phyloP scores from a whole-genome alignment of 2,329 filamentous ascomycete genomes.

The Stagonosporopsis tanaceti region DNA sequence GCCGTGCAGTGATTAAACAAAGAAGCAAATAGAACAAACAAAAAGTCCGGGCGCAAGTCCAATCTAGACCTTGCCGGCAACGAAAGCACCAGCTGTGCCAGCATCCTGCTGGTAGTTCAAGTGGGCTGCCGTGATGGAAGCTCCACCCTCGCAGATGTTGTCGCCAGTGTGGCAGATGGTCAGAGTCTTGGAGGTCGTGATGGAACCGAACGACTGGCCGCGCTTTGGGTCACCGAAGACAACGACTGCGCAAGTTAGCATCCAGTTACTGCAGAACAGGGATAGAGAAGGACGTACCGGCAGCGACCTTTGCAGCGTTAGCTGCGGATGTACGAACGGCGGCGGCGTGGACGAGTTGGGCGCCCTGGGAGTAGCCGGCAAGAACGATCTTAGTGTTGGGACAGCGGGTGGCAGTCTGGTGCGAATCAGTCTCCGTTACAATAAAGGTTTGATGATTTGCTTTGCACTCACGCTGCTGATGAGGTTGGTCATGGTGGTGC shows the following conservation, averaged over 20 bases:
- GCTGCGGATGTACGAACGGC: slow-evolving; percentile 34
- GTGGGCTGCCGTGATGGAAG: slow-evolving; percentile 21
- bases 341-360: slow-evolving; percentile 54
- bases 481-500: slow-evolving; percentile 51
- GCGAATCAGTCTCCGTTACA: neutral
- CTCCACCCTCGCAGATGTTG: slow-evolving; percentile 34
- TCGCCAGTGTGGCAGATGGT: slow-evolving; percentile 44
- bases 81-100: slow-evolving; percentile 21
- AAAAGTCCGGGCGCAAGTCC: too few relatives aligned
- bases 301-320: slow-evolving; percentile 24
- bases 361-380: slow-evolving; percentile 43
- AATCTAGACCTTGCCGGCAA: slow-evolving; percentile 18
- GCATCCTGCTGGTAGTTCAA: slow-evolving; percentile 28
- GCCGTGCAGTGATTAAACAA: neutral
- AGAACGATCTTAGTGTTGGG: slow-evolving; percentile 34
- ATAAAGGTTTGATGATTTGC: neutral
- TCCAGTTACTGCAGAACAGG: neutral
- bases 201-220: slow-evolving; percentile 35
- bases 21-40: neutral
- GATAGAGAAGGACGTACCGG: slow-evolving; percentile 16
- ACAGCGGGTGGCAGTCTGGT: slow-evolving; percentile 24
- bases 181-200: slow-evolving; percentile 31
- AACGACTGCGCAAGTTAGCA: slow-evolving; percentile 26
- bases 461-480: slow-evolving; percentile 37
- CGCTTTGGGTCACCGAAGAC: slow-evolving; percentile 47